These are phyloP conservation scores for Chytriomyces hyalinus DNA, from an alignment of 192 early-diverging fungal species.

Conservation along the genomic window DNA sequence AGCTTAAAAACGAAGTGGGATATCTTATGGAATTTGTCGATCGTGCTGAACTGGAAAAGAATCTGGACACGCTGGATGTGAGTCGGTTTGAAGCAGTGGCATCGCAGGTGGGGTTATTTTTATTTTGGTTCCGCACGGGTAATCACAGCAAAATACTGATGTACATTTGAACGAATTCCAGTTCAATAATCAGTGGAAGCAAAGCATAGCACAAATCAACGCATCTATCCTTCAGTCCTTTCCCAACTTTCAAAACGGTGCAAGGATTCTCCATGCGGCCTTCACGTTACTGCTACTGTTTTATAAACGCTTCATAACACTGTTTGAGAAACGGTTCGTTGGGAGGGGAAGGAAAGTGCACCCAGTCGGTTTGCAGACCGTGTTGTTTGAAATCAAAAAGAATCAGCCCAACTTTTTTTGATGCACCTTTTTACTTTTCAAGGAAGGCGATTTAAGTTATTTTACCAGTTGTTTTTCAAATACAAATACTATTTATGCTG, in stretches of 20 bases:
- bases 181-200: conserved; percentile 85
- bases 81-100: background rate
- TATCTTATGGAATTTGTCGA: conserved; percentile 81
- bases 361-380: conserved; percentile 88
- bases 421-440: background rate
- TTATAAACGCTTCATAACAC: conserved; percentile 85
- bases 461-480: too few species aligned
- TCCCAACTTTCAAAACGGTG: conserved; percentile 94
- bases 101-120: conserved; percentile 5
- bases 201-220: conserved; percentile 77
- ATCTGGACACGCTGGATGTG: conserved; percentile 32
- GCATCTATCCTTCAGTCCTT: conserved; percentile 88
- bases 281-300: conserved; percentile 89
- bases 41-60: conserved; percentile 64
- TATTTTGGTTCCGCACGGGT: background rate
- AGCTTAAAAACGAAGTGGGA: conserved; percentile 78
- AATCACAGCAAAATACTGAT: too few species aligned
- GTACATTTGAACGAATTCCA: conserved; percentile 71
- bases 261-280: conserved; percentile 85
- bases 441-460: too few species aligned
- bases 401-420: conserved; percentile 28
- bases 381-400: conserved; percentile 97
- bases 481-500: too few species aligned
- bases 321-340: conserved; percentile 76
- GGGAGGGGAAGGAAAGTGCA: conserved; percentile 57